Base-by-base conservation (phyloP, 352 stramenopile genomes). In the Thalassiosira allenii region DNA sequence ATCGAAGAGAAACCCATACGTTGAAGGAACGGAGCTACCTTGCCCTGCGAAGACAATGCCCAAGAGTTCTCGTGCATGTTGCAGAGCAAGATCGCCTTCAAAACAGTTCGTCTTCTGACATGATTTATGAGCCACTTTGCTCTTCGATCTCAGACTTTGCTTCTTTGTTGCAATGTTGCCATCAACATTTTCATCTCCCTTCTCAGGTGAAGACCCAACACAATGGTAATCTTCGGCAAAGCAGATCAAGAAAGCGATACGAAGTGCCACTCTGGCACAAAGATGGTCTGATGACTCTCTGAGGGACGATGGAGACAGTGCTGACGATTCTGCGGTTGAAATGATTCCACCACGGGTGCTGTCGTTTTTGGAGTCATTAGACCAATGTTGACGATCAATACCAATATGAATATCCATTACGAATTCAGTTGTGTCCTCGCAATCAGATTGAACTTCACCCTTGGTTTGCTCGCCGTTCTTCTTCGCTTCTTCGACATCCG, bases 371-470 rank as follows among this genome's bases (percentile, higher is more conserved):
- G 30, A 61, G 64, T 88, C 68, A 43, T 68, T 71, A 40, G 72
- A 74, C 85, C 81, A 93, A 22, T 34, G 63, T 32, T 80, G 59
- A 66, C 83, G 25, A 23, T 43, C 65, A 67, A 79, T 73, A 80
- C 83, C 81, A 6, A 92, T 75, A 23, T 78, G 79, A 20, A 94
- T 79, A 83, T 94, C 88, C 86, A 94, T 93, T 8, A 93, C 75
- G 79, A 94, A 94, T 44, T 92, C 83, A 17, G 87, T 86, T 11
- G 88, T 92, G 57, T 91, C 79, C 53, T 93, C 84, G 53, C 67
- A 71, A 5, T 91, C 59, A 30, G 56, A 6, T 66, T 69, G 74
- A n/a, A 49, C 34, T 5, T 63, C 44, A 14, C 4, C 25, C 1
- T 41, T 68, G 23, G 22, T 52, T 30, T 64, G 29, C 20, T 65